Evolutionary conservation across 768 basidiomycete species (phyloP).

Genomic region (Thelephora ganbajun): DNA sequence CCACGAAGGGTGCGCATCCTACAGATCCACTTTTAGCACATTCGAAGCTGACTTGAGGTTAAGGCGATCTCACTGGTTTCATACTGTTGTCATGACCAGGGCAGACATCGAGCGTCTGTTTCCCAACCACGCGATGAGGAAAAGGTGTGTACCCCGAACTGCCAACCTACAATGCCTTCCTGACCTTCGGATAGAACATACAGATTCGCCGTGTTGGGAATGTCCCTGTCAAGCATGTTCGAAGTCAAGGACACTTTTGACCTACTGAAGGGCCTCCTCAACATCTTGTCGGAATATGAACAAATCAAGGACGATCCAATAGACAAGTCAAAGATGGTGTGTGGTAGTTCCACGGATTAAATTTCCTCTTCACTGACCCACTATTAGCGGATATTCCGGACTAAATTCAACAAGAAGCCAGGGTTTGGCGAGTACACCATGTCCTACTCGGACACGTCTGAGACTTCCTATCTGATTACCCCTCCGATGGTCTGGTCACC

Average conservation of each 20-base stretch:
- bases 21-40: neutral
- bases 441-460: conserved; percentile 45
- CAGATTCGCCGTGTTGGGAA: conserved; percentile 73
- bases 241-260: conserved; percentile 75
- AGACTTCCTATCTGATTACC: conserved; percentile 55
- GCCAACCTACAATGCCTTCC: neutral
- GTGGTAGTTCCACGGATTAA: neutral
- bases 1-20: conserved; percentile 61
- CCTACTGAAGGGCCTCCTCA: conserved; percentile 59
- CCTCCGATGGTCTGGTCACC: conserved; percentile 54
- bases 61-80: conserved; percentile 79
- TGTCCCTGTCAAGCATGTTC: conserved; percentile 72
- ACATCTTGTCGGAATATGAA: conserved; percentile 66
- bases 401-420: conserved; percentile 25
- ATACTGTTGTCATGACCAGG: conserved; percentile 70
- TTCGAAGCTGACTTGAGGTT: conserved; percentile 2
- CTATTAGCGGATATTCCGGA: neutral
- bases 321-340: conserved; percentile 64
- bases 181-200: conserved; percentile 38
- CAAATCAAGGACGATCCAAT: conserved; percentile 50
- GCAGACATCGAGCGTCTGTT: conserved; percentile 65
- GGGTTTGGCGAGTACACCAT: conserved; percentile 47
- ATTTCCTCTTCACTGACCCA: neutral
- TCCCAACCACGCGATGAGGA: conserved; percentile 62
- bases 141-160: conserved; percentile 34